Base-by-base conservation (phyloP, 495 filamentous ascomycete species). In the Lophiostoma macrostomum region DNA sequence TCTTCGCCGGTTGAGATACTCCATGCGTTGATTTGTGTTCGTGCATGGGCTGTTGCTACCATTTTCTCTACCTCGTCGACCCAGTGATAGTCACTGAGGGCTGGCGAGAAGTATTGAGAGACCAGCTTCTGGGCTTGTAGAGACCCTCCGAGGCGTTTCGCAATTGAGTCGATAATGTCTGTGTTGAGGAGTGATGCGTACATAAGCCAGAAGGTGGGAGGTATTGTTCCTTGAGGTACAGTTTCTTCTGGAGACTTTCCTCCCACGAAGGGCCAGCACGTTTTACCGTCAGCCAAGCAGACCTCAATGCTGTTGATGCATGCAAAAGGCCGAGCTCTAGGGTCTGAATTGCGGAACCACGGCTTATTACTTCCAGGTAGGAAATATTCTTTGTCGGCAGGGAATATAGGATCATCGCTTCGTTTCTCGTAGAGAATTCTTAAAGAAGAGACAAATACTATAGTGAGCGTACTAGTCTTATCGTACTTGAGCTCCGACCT, bases 391-490 rank as follows among this genome's bases (percentile, higher is more conserved):
- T 41, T 22, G 8, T 56, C 27, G 13, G 62, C 57, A 11, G 40
- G 42, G 37, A 66, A 66, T 13, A 66, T 57, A 13, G 56, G 56
- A 41, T 66, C 63, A 16, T 42, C 34, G 37, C 50, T 64, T n/a
- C 30, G 44, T 27, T 61, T 25, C 6, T 13, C 22, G 43, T 64
- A 56, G 14, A 52, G 50, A n/a, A 66, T 66, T 18, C 56, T 56
- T 16, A 24, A 28, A 1, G 61, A 43, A 8, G 51, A 53, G 1
- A 64, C 37, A 31, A 66, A 66, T 0, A 66, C 30, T n/a, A 66
- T 64, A n/a, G 63, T 64, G 13, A 58, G 23, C 11, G 56, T 64
- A 23, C 27, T 39, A 18, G 11, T 11, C 7, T 7, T n/a, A n/a
- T 7, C 7, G 29, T 7, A n/a, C 29, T n/a, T 32, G 7, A 32